phyloP scores from a whole-genome alignment of 352 stramenopile genomes.

The Pythium dissotocum region DNA sequence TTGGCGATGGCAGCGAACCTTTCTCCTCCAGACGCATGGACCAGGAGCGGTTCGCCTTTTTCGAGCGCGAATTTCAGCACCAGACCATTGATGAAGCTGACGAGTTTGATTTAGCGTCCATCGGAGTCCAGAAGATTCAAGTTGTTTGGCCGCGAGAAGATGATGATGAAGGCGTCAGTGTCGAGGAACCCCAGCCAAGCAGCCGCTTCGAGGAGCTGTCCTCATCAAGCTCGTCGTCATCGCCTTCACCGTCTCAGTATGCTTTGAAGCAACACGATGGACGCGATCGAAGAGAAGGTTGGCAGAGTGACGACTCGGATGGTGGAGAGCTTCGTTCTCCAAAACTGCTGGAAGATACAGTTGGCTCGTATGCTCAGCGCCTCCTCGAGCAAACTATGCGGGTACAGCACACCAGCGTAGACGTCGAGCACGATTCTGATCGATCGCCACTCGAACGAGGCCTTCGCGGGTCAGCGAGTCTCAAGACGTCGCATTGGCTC shows the following conservation, averaged over 20 bases:
- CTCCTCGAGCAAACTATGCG: constrained; percentile 10
- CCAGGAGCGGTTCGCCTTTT: constrained; percentile 8
- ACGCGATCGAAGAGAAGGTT: neutral
- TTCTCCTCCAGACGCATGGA: constrained; percentile 7
- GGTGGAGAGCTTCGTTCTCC: neutral
- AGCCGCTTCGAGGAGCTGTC: constrained; percentile 19
- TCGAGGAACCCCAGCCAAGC: constrained; percentile 1
- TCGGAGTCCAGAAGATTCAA: constrained; percentile 56
- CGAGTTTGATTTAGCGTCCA: constrained; percentile 46
- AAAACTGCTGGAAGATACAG: constrained; percentile 17
- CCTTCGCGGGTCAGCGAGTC: neutral
- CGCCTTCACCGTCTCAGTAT: neutral
- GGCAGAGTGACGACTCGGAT: neutral
- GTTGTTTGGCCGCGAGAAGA: constrained; percentile 35
- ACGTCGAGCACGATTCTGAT: neutral
- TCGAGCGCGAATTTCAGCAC: neutral
- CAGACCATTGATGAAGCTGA: constrained; percentile 14
- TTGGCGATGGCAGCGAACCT: neutral
- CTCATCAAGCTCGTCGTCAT: constrained; percentile 15
- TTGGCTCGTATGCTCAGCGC: constrained; percentile 13
- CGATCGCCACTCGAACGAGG: neutral
- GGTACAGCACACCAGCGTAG: neutral
- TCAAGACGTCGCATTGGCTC: constrained; percentile 4
- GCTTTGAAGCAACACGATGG: neutral
- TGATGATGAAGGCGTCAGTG: neutral